Evolutionary conservation across 2,329 filamentous ascomycete species (phyloP).

Genomic region (Nectriaceae sp.): DNA sequence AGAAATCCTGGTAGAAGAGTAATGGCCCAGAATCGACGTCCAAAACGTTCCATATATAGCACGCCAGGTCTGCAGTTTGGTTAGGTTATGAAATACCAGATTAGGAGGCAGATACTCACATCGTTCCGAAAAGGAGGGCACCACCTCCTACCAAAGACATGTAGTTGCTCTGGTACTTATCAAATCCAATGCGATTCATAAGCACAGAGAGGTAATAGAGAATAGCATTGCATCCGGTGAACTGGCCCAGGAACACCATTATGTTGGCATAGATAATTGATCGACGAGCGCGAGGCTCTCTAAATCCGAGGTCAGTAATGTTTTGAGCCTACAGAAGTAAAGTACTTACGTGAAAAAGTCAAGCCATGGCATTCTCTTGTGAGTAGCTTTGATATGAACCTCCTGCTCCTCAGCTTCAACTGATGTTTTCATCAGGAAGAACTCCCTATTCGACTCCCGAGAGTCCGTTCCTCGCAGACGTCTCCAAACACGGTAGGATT

Average conservation of each 20-base stretch:
- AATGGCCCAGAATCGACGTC: slow-evolving; percentile 72
- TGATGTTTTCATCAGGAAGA: neutral
- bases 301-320: slow-evolving; percentile 1
- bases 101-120: slow-evolving; percentile 58
- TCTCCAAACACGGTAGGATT: neutral
- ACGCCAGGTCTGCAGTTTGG: slow-evolving; percentile 32
- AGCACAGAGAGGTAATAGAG: slow-evolving; percentile 71
- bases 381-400: neutral
- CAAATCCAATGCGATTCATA: slow-evolving; percentile 67
- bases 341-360: neutral
- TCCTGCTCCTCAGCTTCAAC: neutral
- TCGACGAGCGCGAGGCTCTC: slow-evolving; percentile 60
- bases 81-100: neutral
- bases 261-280: slow-evolving; percentile 66
- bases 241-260: slow-evolving; percentile 68
- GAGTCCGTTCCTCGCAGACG: neutral
- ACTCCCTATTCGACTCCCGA: neutral
- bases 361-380: neutral
- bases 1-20: slow-evolving; percentile 71
- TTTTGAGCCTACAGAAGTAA: neutral
- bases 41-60: slow-evolving; percentile 69
- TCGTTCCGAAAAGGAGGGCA: slow-evolving; percentile 63
- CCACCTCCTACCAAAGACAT: slow-evolving; percentile 73
- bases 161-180: slow-evolving; percentile 61
- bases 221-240: slow-evolving; percentile 68